Percentiles rank a stretch among this genome's conserved stretches.
phyloP scores from a whole-genome alignment of 139 green algal species.

The Chlorella vulgaris region DNA sequence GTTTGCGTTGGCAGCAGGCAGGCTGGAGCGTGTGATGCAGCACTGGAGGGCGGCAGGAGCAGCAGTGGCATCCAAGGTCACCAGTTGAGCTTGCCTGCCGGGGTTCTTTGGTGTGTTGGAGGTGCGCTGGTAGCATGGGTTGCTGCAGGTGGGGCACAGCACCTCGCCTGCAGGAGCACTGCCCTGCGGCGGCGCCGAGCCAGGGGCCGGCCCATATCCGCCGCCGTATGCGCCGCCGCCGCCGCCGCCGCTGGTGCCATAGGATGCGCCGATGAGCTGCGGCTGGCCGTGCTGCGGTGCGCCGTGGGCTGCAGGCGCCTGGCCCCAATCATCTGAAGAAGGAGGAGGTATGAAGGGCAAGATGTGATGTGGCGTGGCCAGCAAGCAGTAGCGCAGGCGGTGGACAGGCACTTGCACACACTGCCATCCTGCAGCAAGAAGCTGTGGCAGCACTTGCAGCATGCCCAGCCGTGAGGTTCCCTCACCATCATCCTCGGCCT shows the following conservation, averaged over 20 bases:
- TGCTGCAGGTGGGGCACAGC: background rate
- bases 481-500: background rate
- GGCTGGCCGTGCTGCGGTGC: background rate
- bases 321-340: background rate
- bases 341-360: background rate
- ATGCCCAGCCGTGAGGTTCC: too few relatives aligned
- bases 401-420: too few relatives aligned
- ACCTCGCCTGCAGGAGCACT: background rate
- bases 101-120: slow-evolving; percentile 26
- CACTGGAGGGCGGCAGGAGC: too few relatives aligned
- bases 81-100: background rate
- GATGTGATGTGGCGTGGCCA: too few relatives aligned
- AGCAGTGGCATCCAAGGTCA: too few relatives aligned
- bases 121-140: background rate
- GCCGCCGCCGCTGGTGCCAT: background rate
- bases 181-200: background rate
- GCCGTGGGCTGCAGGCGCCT: background rate
- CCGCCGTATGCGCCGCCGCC: slow-evolving; percentile 1
- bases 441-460: too few relatives aligned
- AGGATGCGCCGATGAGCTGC: background rate
- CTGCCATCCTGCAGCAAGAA: too few relatives aligned
- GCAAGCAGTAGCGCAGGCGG: too few relatives aligned
- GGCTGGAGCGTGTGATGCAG: too few relatives aligned
- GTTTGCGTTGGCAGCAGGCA: too few relatives aligned
- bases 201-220: background rate